Evolutionary conservation across 495 filamentous ascomycete species (phyloP).

Genomic region (Coniosporium apollinis): DNA sequence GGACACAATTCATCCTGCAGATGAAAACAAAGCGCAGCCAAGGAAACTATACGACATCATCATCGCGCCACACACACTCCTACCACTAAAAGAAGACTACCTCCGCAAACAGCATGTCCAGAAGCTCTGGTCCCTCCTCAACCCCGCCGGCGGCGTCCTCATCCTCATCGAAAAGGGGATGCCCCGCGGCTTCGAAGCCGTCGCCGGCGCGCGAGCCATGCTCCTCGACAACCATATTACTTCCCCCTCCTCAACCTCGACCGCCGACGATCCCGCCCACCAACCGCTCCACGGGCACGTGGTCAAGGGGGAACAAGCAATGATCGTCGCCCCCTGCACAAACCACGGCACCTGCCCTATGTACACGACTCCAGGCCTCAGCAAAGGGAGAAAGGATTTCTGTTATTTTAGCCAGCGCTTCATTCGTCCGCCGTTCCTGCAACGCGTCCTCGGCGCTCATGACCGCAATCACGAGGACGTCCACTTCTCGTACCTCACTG

Average conservation of each 20-base stretch:
- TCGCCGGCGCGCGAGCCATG: conserved; percentile 64
- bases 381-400: conserved; percentile 62
- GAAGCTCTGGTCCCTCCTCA: conserved; percentile 77
- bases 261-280: conserved; percentile 7
- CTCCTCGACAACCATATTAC: conserved; percentile 62
- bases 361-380: conserved; percentile 53
- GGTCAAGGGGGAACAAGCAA: conserved; percentile 49
- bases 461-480: conserved; percentile 81
- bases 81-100: conserved; percentile 53
- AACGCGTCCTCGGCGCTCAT: conserved; percentile 51
- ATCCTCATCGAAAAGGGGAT: conserved; percentile 84
- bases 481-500: conserved; percentile 70
- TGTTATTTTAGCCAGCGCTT: conserved; percentile 86
- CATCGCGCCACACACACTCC: conserved; percentile 69
- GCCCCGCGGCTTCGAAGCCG: conserved; percentile 78
- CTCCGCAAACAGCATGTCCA: conserved; percentile 59
- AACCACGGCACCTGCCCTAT: conserved; percentile 82
- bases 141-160: conserved; percentile 70
- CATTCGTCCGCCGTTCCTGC: conserved; percentile 66
- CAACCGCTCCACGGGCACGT: conserved; percentile 24
- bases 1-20: conserved; percentile 55
- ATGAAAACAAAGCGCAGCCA: conserved; percentile 28
- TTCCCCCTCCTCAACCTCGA: conserved; percentile 34
- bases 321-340: conserved; percentile 93
- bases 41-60: conserved; percentile 80